Evolutionary conservation across 1,284 basidiomycete genomes (phyloP), one percentile per base, ranked within the genome.

Genomic region (Ceratobasidium sp.): DNA sequence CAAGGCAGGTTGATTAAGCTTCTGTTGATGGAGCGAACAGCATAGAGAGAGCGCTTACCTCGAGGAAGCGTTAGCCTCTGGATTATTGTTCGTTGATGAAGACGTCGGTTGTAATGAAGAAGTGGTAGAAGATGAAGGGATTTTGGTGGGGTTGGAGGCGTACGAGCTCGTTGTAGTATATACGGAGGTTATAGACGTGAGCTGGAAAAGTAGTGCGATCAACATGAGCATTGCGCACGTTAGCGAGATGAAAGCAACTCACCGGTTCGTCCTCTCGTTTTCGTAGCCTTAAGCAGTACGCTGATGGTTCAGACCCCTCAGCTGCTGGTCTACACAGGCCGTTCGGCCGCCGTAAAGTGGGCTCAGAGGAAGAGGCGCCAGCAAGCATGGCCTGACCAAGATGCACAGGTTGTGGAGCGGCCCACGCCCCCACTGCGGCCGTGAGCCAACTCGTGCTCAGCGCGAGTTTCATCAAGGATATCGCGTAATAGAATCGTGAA

Each of bases 381-480:
- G 60, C 60, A 31, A 58, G 4, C 45, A 51, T 54, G 23, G 66
- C 66, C 66, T 26, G 66, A 15, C n/a, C 33, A 26, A 17, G 71
- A 23, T 35, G 61, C 47, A 65, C 49, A 54, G 61, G 47, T 64
- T 23, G 45, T 39, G 71, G 71, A n/a, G 61, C 61, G 10, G 71
- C 71, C 71, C 71, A 61, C n/a, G 28, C 47, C 11, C 31, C 60
- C 1, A 39, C 33, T 35, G 61, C 71, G 26, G 60, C 33, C 20
- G 33, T n/a, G 6, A 75, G 23, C 60, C 45, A 64, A 75, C 71
- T 56, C 71, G 71, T 64, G 71, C 28, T 49, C 71, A 75, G 71
- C 61, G 60, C 71, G 61, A 75, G 71, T 75, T 37, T 75, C 71
- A 75, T 75, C 39, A n/a, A 42, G 35, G 49, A 28, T 5, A 56